These are phyloP conservation scores for Penicillium lividum DNA, from an alignment of 495 filamentous ascomycete species.

Conservation along the genomic window DNA sequence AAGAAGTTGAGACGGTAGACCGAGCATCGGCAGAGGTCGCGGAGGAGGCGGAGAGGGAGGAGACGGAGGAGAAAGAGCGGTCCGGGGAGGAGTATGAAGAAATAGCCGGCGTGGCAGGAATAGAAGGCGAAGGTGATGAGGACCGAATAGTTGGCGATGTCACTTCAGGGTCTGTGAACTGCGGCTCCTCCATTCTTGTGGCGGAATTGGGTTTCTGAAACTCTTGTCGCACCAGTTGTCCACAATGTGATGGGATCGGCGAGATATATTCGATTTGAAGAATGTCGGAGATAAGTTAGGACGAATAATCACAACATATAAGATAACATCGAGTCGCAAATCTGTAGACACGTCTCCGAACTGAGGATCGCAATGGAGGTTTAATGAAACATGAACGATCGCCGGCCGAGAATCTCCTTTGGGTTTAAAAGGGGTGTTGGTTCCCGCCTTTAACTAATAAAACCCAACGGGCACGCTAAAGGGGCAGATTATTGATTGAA, in stretches of 20 bases:
- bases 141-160: constrained; percentile 31
- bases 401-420: constrained; percentile 33
- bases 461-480: not conserved
- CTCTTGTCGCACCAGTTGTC: constrained; percentile 18
- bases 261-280: not conserved
- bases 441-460: not conserved
- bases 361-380: constrained; percentile 16
- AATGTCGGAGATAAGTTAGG: not conserved
- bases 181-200: constrained; percentile 36
- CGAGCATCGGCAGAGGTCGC: constrained; percentile 54
- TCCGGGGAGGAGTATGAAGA: constrained; percentile 63
- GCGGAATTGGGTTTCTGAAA: constrained; percentile 16
- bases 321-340: not conserved
- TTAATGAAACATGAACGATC: constrained; percentile 33
- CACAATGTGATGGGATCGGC: constrained; percentile 12
- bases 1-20: constrained; percentile 56
- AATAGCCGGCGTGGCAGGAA: constrained; percentile 63
- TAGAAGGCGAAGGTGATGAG: constrained; percentile 61
- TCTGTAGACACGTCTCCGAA: constrained; percentile 11
- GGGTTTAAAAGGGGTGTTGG: constrained; percentile 27
- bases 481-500: not conserved
- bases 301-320: not conserved
- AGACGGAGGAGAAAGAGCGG: constrained; percentile 75
- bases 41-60: constrained; percentile 68
- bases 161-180: constrained; percentile 29